Evolutionary conservation across 495 filamentous ascomycete genomes (phyloP).

Genomic region (Aspergillus steynii): DNA sequence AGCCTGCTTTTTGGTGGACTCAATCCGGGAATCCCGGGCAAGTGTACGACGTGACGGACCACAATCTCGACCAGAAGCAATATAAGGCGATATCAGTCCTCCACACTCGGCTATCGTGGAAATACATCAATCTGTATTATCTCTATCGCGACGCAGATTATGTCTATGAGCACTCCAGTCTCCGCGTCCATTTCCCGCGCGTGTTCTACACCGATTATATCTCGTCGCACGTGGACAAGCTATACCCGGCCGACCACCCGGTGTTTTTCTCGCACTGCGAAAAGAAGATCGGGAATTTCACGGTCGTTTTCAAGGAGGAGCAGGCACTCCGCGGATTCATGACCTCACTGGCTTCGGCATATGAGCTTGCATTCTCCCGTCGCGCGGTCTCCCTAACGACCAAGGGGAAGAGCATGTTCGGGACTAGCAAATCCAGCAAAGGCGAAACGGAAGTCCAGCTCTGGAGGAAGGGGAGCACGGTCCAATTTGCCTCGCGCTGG

Average conservation of each 20-base stretch:
- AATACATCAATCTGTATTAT: conserved; percentile 33
- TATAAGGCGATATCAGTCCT: conserved; percentile 36
- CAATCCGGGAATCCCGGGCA: conserved; percentile 26
- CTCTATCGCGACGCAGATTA: conserved; percentile 39
- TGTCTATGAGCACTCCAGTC: conserved; percentile 26
- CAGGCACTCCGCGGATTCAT: conserved; percentile 28
- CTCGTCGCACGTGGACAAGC: conserved; percentile 37
- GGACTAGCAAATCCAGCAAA: conserved; percentile 31
- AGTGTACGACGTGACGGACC: conserved; percentile 38
- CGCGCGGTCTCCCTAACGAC: conserved; percentile 32
- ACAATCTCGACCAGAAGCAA: conserved; percentile 33
- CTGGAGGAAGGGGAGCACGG: conserved; percentile 28
- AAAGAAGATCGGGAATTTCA: conserved; percentile 25
- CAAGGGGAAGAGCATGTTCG: conserved; percentile 27
- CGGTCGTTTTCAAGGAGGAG: conserved; percentile 31
- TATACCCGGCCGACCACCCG: conserved; percentile 29
- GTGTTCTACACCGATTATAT: conserved; percentile 40
- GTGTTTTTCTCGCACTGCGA: conserved; percentile 41
- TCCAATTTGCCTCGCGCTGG: conserved; percentile 38
- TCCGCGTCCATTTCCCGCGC: conserved; percentile 31
- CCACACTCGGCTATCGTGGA: conserved; percentile 31
- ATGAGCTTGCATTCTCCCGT: conserved; percentile 37
- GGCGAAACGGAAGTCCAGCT: conserved; percentile 36
- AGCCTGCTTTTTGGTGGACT: conserved; percentile 29
- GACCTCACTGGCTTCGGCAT: conserved; percentile 29